Percentiles rank a stretch among this genome's conserved stretches.
phyloP scores from a whole-genome alignment of 306 rosid genomes.

The Casuarina equisetifolia region DNA sequence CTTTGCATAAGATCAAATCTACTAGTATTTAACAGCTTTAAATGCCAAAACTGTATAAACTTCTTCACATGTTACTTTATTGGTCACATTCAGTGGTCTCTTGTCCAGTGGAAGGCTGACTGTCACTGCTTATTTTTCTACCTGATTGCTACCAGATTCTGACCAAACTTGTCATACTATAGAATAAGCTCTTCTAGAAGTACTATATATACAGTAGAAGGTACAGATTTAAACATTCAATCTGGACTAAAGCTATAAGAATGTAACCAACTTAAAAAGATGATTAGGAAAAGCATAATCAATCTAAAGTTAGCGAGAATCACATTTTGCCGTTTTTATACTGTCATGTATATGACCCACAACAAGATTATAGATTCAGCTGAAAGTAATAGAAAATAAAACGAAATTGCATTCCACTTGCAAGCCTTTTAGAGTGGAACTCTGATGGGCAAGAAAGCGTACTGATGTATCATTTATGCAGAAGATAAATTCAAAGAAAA shows the following conservation, averaged over 20 bases:
- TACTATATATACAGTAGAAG: neutral
- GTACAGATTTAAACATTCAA: neutral
- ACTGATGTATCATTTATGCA: slow-evolving; percentile 3
- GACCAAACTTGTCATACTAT: no score
- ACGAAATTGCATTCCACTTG: neutral
- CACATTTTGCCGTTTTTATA: neutral
- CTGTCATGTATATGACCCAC: neutral
- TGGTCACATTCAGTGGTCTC: no score
- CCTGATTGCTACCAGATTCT: no score
- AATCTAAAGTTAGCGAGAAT: neutral
- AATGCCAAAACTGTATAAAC: neutral
- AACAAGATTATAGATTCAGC: neutral
- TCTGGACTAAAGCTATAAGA: neutral
- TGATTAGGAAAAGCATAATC: neutral
- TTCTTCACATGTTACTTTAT: no score
- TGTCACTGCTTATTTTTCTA: no score
- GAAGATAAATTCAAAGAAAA: neutral
- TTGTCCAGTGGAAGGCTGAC: no score
- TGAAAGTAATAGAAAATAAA: neutral
- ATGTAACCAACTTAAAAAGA: neutral
- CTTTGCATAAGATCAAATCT: neutral
- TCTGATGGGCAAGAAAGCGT: neutral
- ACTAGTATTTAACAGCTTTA: neutral
- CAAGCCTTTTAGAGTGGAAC: neutral
- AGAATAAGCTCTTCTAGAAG: no score